These are phyloP conservation scores for Chenopodium formosanum DNA, from an alignment of 148 eudicot species.

Conservation along the genomic window DNA sequence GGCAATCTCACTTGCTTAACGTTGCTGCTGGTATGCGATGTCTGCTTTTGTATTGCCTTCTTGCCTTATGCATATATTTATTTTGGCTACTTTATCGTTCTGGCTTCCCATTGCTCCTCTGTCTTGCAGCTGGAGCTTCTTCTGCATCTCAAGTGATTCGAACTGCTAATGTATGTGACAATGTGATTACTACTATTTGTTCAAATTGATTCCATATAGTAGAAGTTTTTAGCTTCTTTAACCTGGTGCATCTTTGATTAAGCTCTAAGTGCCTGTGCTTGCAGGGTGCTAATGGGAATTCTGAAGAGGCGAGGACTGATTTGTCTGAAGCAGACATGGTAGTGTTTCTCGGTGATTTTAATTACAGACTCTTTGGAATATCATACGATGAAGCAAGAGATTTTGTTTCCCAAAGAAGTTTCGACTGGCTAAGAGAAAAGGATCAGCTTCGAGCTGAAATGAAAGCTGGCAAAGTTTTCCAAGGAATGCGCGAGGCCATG, in stretches of 20 bases:
- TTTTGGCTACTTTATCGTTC: slow-evolving; percentile 80
- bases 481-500: slow-evolving; percentile 95
- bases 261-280: slow-evolving; percentile 20
- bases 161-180: slow-evolving; percentile 28
- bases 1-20: slow-evolving; percentile 68
- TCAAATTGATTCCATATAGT: neutral
- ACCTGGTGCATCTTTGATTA: neutral
- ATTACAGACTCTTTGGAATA: slow-evolving; percentile 94
- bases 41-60: slow-evolving; percentile 71
- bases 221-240: neutral
- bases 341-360: slow-evolving; percentile 83
- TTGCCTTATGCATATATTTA: slow-evolving; percentile 78
- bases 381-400: slow-evolving; percentile 99
- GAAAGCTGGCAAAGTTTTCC: slow-evolving; percentile 96
- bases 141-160: slow-evolving; percentile 63
- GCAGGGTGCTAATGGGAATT: slow-evolving; percentile 48
- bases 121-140: slow-evolving; percentile 81
- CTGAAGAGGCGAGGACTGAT: slow-evolving; percentile 72
- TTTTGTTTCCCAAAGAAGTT: slow-evolving; percentile 94
- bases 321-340: slow-evolving; percentile 95
- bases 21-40: slow-evolving; percentile 86
- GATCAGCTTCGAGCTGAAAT: slow-evolving; percentile 97
- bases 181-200: neutral
- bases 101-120: slow-evolving; percentile 69
- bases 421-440: slow-evolving; percentile 95